Evolutionary conservation across 1,284 basidiomycete genomes (phyloP), one percentile per base, ranked within the genome.

Genomic region (Meripilus lineatus): DNA sequence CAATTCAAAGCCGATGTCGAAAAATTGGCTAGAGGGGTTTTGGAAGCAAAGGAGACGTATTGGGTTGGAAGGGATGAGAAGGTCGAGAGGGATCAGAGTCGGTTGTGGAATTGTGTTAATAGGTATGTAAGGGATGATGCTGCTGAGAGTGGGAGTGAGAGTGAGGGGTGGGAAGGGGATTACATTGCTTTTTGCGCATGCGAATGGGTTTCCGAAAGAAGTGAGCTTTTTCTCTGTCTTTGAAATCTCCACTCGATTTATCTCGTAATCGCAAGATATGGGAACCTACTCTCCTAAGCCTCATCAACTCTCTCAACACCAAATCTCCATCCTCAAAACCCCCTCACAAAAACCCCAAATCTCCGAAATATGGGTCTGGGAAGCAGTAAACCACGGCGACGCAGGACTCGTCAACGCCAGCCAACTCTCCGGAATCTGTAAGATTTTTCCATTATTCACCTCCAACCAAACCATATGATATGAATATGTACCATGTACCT

Each of bases 331-430:
- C n/a, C n/a, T n/a, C n/a, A n/a, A n/a, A n/a, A n/a, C n/a, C n/a
- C n/a, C n/a, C n/a, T n/a, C 45, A 13, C 55, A 58, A 28, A 35
- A 42, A 22, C n/a, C n/a, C n/a, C n/a, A n/a, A n/a, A 50, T 83
- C 8, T 69, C 75, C 40, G 80, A 83, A 51, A 67, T 81, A 13
- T 81, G 77, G 77, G 53, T 69, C 1, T 64, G 79, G 48, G 79
- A 82, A 55, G 70, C 72, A 35, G 65, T 70, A 3, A 72, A 77
- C 47, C 78, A 81, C 44, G 79, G 75, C 2, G 78, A 79, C 33
- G 64, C 74, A 3, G 69, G 67, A 1, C 57, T 75, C 13, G 50
- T 82, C 30, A 82, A 81, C 48, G 62, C 58, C 0, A 63, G 64
- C 0, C 59, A 60, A 4, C 58, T 81, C 1, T 73, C 75, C 4